Percentiles rank a stretch among this genome's conserved stretches.
These are phyloP conservation scores for Paramecium octaurelia DNA, from an alignment of 73 alveolate genomes.

Conservation along the genomic window DNA sequence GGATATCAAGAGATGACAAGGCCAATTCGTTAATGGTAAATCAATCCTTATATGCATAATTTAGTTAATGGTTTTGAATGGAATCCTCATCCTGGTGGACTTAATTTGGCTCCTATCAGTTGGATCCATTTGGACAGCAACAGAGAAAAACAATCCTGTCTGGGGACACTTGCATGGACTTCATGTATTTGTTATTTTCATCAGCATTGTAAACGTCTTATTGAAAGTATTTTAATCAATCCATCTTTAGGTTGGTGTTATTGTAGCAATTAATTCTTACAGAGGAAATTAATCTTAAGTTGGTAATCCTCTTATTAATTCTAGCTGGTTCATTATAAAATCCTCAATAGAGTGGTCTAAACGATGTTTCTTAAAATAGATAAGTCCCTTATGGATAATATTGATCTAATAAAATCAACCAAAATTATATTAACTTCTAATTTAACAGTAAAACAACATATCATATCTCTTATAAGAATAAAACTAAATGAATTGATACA, in stretches of 20 bases:
- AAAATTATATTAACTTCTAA: neutral
- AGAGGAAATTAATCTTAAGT: constrained; percentile 20
- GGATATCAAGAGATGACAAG: constrained; percentile 61
- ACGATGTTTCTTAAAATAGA: neutral
- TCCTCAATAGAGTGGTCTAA: neutral
- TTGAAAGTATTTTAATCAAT: constrained; percentile 8
- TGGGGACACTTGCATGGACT: constrained; percentile 58
- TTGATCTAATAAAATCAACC: neutral
- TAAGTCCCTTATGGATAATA: neutral
- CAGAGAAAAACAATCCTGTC: constrained; percentile 27
- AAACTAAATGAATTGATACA: neutral
- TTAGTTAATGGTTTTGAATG: constrained; percentile 58
- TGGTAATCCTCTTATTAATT: neutral
- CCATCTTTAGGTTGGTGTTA: constrained; percentile 17
- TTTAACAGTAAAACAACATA: neutral
- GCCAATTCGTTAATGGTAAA: constrained; percentile 58
- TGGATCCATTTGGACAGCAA: constrained; percentile 57
- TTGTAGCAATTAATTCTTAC: neutral
- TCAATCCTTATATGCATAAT: neutral
- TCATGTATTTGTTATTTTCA: constrained; percentile 44
- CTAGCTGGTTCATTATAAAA: neutral
- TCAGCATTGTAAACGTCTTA: constrained; percentile 26
- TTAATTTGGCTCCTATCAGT: constrained; percentile 51
- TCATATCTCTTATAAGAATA: neutral
- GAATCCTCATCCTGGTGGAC: constrained; percentile 46